Evolutionary conservation across 2,329 filamentous ascomycete species (phyloP).

Genomic region (Parascedosporium putredinis): DNA sequence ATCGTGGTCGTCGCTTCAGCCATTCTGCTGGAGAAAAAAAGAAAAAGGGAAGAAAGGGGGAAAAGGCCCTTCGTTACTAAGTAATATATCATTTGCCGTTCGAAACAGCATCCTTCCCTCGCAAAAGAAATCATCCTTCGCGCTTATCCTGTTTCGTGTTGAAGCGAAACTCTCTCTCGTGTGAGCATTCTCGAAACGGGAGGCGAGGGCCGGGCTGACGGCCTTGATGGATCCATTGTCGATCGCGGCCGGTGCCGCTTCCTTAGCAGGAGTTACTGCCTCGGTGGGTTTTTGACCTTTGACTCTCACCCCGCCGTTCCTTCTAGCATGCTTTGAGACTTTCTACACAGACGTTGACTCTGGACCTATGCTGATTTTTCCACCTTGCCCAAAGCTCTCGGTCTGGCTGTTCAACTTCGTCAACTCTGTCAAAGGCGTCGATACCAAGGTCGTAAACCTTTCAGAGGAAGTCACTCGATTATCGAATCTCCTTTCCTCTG

Average conservation of each 20-base stretch:
- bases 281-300: not conserved
- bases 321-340: not conserved
- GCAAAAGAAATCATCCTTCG: no score
- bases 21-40: no score
- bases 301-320: not conserved
- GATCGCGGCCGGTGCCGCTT: not conserved
- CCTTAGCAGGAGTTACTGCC: not conserved
- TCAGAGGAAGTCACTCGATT: slow-evolving; percentile 3
- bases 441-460: slow-evolving; percentile 6
- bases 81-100: no score
- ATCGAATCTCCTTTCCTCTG: not conserved
- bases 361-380: not conserved
- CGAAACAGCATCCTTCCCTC: no score
- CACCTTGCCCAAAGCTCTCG: slow-evolving; percentile 3
- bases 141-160: no score
- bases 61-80: no score
- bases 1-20: no score
- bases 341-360: not conserved
- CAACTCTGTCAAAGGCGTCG: slow-evolving; percentile 3
- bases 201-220: no score
- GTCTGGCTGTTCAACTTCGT: slow-evolving; percentile 2
- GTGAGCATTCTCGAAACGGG: no score
- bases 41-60: no score
- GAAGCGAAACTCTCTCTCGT: no score
- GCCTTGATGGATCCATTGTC: not conserved